Conservation (phyloP, 768 basidiomycete species). For the Mycena belliarum region DNA sequence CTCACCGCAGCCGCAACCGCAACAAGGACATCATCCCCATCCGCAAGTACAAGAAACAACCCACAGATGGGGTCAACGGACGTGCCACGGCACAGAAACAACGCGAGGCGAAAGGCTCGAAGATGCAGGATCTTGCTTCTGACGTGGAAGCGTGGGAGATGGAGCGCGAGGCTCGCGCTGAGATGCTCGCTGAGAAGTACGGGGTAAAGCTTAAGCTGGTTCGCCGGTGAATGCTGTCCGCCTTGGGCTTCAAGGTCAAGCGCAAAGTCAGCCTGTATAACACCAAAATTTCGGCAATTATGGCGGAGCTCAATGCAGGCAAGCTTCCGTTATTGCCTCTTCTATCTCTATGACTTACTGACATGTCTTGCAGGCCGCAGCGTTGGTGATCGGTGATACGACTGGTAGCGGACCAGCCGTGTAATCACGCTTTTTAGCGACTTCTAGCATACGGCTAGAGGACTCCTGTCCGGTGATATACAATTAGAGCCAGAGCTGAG, state of each 20-base stretch:
- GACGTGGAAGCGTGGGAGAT: not conserved
- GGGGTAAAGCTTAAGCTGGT: not conserved
- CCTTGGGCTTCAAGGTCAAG: not conserved
- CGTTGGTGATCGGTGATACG: no score
- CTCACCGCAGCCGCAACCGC: not conserved
- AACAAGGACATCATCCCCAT: not conserved
- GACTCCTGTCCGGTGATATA: no score
- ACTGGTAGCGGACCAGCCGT: no score
- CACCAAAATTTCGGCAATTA: not conserved
- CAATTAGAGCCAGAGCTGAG: no score
- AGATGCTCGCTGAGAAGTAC: not conserved
- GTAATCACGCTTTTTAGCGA: no score
- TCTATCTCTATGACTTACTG: not conserved
- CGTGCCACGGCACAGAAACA: not conserved
- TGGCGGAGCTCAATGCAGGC: not conserved
- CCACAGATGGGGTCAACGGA: not conserved
- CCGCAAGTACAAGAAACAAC: not conserved
- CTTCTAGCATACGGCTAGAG: no score
- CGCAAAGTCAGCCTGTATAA: not conserved
- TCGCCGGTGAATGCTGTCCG: not conserved
- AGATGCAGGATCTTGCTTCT: not conserved
- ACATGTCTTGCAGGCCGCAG: no score
- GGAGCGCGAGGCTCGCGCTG: not conserved
- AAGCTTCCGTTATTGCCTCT: not conserved
- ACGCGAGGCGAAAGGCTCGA: not conserved